Evolutionary conservation across 768 basidiomycete species (phyloP), one percentile per base, ranked within the genome.

Genomic region (Mrakia blollopis): DNA sequence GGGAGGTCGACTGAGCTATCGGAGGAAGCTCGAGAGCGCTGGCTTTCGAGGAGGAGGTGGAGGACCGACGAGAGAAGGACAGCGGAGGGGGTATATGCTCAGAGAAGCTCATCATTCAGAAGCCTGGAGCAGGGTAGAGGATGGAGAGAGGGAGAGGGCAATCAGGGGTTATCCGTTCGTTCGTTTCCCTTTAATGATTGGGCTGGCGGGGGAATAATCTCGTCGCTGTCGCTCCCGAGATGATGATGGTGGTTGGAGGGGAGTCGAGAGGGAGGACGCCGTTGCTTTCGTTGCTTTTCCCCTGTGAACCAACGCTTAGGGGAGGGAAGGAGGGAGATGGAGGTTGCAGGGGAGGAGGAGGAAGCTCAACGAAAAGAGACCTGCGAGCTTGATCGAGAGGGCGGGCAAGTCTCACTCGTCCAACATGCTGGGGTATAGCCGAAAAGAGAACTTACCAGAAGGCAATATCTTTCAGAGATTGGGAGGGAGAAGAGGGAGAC

Each of bases 21-120:
- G 54, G 35, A n/a, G 52, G 61, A 32, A 62, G 28, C 62, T 39
- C 63, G 73, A 63, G 35, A 62, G 44, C 68, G 68, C n/a, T 47
- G n/a, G 68, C n/a, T 5, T 23, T 47, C 2, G 68, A 44, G 10
- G 69, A 71, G 3, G 44, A 47, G 16, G 50, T 30, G 7, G 47
- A 71, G 2, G 69, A 71, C 3, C 32, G 63, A 25, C 30, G 30
- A 16, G 73, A 74, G n/a, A 61, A 74, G 16, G 7, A 9, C n/a
- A 74, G 25, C 18, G 35, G 60, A 44, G 73, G 35, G 14, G 39
- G 47, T 50, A 50, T 50, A 50, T 50, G 25, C 25, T 37, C n/a
- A 3, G 57, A 32, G 73, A 30, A 60, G 14, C 35, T n/a, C 30
- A 18, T 57, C 57, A 21, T 44, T 28, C 7, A 9, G 60, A n/a